Base-by-base conservation (phyloP, 2,329 filamentous ascomycete species). In the Blumeriella jaapii region DNA sequence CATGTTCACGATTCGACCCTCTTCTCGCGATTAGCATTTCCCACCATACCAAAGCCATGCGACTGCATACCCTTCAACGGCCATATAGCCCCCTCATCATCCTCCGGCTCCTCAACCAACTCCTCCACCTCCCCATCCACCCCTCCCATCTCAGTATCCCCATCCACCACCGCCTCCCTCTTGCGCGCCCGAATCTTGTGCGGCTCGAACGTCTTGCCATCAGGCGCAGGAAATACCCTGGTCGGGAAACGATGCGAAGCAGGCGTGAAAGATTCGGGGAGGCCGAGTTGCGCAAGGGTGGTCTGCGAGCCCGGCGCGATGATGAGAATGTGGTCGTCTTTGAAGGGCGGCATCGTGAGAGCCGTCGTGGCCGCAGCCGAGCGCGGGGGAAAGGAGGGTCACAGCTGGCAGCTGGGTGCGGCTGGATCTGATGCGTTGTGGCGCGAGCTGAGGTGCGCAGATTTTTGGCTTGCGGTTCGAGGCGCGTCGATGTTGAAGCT, bases 1-100 rank as follows among this genome's bases (percentile, higher is more conserved):
- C 85, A 93, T 94, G 56, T 96, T 76, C 27, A 81, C 76, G 42
- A 98, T 91, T 52, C 74, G 76, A 38, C 91, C 91, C 46, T 79
- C 75, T 66, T 60, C 30, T 29, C 6, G 29, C 6, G 4, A 32
- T 29, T 20, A 27, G n/a, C 15, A n/a, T 42, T 39, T 29, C n/a
- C n/a, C n/a, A n/a, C n/a, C n/a, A n/a, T n/a, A n/a, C n/a, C n/a
- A n/a, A n/a, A n/a, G n/a, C n/a, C n/a, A n/a, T n/a, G n/a, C n/a
- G 29, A 53, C 22, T n/a, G 13, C 39, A 15, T 41, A 71, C 71
- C 69, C 59, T 68, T 61, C 29, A 98, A 76, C 8, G 91, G 91
- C 64, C 85, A 95, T 35, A 94, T 72, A 3, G 91, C 91, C 41
- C 83, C 91, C 59, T 95, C 84, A 39, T 82, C 78, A 41, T 84